Base-by-base conservation (phyloP, 106 monocot species). In the Xerophyta viscosa region DNA sequence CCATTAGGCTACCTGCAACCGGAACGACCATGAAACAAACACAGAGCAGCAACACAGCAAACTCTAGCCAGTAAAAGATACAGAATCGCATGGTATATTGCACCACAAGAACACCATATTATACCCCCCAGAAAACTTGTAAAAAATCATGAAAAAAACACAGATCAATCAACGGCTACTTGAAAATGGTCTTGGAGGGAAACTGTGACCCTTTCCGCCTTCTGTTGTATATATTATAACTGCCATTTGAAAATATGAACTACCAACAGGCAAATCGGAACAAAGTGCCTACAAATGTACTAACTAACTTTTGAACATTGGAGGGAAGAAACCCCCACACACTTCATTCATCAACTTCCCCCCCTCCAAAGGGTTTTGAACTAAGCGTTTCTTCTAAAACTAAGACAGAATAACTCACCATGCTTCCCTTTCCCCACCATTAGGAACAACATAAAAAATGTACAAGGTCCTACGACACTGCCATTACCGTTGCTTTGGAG, bases 161-260 rank as follows among this genome's bases (percentile, higher is more conserved):
- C 30, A 36, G 36, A 25, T 8, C 4, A 21, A 50, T 50, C 42
- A 58, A 43, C 58, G 58, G 58, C 44, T 5, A 29, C 57, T 28
- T 58, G 58, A 41, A 13, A 27, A 43, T 58, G 12, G 37, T 57
- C 30, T 66, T 66, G 51, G 52, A 29, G 68, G 71, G 63, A 54
- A 56, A 27, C 29, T 63, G n/a, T n/a, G n/a, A n/a, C n/a, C n/a
- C n/a, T n/a, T n/a, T n/a, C n/a, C n/a, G n/a, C n/a, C n/a, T n/a
- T n/a, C n/a, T n/a, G 52, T 50, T 31, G 48, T 55, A 60, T 26
- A 60, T 26, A 29, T n/a, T n/a, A n/a, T 66, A 82, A 77, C 82
- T 61, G 60, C 41, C 73, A 70, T 73, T 83, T 77, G 58, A 73
- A 83, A 69, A 29, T 21, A 64, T 50, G 58, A 7, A 41, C 54